phyloP scores from a whole-genome alignment of 2,329 filamentous ascomycete species.

The Paracoccidioides lutzii region DNA sequence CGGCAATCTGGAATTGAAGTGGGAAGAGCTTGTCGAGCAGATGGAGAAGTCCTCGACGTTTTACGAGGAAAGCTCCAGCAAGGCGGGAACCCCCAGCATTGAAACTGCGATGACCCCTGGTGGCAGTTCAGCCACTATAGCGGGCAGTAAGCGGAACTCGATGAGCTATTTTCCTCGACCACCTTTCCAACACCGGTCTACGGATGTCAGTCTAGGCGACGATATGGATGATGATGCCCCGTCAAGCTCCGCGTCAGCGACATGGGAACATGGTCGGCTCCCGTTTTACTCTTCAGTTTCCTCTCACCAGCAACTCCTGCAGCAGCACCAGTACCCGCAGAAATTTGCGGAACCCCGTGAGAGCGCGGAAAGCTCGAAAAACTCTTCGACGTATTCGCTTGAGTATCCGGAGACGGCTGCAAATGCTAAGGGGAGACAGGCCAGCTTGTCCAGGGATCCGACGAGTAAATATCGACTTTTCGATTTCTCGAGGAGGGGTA shows the following conservation, averaged over 20 bases:
- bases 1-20: slow-evolving; percentile 34
- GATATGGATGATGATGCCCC: slow-evolving; percentile 34
- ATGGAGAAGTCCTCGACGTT: slow-evolving; percentile 33
- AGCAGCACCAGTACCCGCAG: slow-evolving; percentile 15
- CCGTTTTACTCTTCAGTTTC: slow-evolving; percentile 18
- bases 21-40: slow-evolving; percentile 38
- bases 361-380: slow-evolving; percentile 33
- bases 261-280: slow-evolving; percentile 31
- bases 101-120: slow-evolving; percentile 21
- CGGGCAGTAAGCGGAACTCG: slow-evolving; percentile 28
- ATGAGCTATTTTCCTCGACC: slow-evolving; percentile 30
- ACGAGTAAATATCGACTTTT: slow-evolving; percentile 33
- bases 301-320: no score
- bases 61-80: slow-evolving; percentile 28
- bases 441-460: slow-evolving; percentile 27
- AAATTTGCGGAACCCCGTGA: slow-evolving; percentile 30
- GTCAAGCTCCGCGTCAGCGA: slow-evolving; percentile 31
- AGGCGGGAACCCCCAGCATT: slow-evolving; percentile 25
- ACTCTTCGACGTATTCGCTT: slow-evolving; percentile 35
- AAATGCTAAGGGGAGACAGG: slow-evolving; percentile 21
- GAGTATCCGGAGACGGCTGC: slow-evolving; percentile 24
- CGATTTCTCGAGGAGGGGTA: slow-evolving; percentile 22
- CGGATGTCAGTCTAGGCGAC: slow-evolving; percentile 20
- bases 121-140: slow-evolving; percentile 15
- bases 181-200: slow-evolving; percentile 27